Percentiles rank a stretch among this genome's conserved stretches.
phyloP scores from a whole-genome alignment of 2,329 filamentous ascomycete species.

The Epichloe typhina region DNA sequence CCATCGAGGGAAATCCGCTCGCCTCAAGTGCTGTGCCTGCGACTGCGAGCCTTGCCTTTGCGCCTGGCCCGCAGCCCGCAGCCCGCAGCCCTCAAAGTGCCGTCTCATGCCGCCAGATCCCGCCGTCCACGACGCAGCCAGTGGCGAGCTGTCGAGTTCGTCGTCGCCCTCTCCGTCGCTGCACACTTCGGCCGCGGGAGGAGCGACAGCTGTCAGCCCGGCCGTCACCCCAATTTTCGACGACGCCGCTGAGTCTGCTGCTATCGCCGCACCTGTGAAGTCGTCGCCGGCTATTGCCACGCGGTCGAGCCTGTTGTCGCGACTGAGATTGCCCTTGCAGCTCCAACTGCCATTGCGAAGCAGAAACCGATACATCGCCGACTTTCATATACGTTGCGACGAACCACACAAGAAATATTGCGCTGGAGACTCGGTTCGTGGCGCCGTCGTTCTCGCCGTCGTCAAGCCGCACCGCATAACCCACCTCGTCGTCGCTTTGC shows the following conservation, averaged over 20 bases:
- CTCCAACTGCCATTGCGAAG: constrained; percentile 36
- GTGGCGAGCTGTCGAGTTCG: constrained; percentile 11
- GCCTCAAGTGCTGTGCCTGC: constrained; percentile 1
- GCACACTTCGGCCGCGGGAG: neutral
- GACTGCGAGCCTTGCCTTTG: constrained; percentile 4
- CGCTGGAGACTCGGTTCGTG: constrained; percentile 61
- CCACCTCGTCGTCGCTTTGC: constrained; percentile 64
- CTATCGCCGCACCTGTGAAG: constrained; percentile 3
- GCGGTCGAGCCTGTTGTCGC: constrained; percentile 33
- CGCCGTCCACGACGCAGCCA: constrained; percentile 8
- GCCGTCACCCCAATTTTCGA: constrained; percentile 8
- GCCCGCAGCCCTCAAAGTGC: constrained; percentile 2
- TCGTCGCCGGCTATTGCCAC: constrained; percentile 12
- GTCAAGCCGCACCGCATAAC: constrained; percentile 66
- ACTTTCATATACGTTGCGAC: constrained; percentile 65
- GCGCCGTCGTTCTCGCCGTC: constrained; percentile 58
- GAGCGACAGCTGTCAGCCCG: neutral
- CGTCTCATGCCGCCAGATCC: constrained; percentile 12
- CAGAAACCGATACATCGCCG: constrained; percentile 52
- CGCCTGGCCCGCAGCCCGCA: constrained; percentile 7
- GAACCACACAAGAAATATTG: constrained; percentile 67
- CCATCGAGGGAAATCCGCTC: neutral
- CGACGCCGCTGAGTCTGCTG: constrained; percentile 19
- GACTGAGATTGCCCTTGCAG: constrained; percentile 30
- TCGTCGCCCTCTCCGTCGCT: constrained; percentile 9